These are phyloP conservation scores for Fusarium nygamai DNA, from an alignment of 2,329 filamentous ascomycete genomes.

Conservation along the genomic window DNA sequence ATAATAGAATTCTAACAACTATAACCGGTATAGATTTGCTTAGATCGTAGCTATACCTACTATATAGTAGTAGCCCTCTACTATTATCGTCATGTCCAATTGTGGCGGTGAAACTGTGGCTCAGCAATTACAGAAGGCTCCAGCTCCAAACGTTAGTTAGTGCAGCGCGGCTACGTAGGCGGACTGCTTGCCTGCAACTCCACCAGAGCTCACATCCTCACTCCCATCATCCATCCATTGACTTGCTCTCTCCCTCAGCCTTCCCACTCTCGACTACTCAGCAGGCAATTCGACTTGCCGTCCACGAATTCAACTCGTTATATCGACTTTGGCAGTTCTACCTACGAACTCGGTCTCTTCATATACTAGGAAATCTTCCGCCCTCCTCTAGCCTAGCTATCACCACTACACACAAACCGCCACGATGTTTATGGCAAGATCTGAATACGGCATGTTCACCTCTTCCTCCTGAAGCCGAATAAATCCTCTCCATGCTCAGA, in stretches of 20 bases:
- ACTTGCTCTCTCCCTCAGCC: slow-evolving; percentile 20
- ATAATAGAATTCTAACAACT: background rate
- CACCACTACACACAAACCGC: slow-evolving; percentile 46
- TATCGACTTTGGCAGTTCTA: background rate
- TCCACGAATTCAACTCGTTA: background rate
- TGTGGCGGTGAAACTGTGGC: slow-evolving; percentile 38
- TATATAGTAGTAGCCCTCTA: background rate
- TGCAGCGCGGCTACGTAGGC: slow-evolving; percentile 49
- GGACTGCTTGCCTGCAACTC: slow-evolving; percentile 51
- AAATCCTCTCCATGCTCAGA: background rate
- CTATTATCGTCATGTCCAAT: background rate
- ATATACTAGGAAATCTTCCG: slow-evolving; percentile 6
- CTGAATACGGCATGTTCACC: slow-evolving; percentile 89
- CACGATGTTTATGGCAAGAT: slow-evolving; percentile 99
- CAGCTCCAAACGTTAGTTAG: background rate
- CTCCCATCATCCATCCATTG: slow-evolving; percentile 23
- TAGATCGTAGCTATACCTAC: background rate
- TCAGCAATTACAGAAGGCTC: slow-evolving; percentile 15
- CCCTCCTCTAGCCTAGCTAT: slow-evolving; percentile 19
- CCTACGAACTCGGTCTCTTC: background rate
- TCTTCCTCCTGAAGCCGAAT: slow-evolving; percentile 29
- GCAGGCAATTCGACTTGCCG: background rate
- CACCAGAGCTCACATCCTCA: slow-evolving; percentile 42
- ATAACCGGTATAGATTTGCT: background rate
- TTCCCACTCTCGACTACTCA: slow-evolving; percentile 8